Evolutionary conservation across 2,329 filamentous ascomycete species (phyloP).

Genomic region (Corinectria fuckeliana): DNA sequence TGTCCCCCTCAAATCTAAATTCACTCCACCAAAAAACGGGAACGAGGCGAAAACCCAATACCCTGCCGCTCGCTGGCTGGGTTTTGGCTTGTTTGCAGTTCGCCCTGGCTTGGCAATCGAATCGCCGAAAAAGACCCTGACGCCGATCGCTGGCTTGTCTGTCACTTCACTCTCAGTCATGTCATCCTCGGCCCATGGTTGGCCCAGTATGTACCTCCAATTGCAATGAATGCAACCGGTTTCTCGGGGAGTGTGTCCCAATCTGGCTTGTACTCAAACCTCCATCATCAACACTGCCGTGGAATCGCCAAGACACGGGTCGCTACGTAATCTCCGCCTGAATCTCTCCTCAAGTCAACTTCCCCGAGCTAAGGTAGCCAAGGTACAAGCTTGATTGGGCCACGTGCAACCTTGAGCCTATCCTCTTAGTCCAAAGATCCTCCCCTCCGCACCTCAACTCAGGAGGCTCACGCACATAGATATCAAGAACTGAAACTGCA

Average conservation of each 20-base stretch:
- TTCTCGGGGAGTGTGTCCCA: slow-evolving; percentile 8
- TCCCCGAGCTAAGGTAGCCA: too few species aligned
- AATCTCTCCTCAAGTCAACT: not conserved
- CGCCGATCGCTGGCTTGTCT: slow-evolving; percentile 5
- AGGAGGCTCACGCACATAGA: not conserved
- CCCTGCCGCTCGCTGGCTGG: too few species aligned
- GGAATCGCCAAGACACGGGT: not conserved
- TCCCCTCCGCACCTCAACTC: not conserved
- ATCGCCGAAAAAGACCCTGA: not conserved
- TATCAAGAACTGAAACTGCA: not conserved
- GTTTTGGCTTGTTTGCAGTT: too few species aligned
- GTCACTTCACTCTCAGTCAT: slow-evolving; percentile 3
- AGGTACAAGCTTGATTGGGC: not conserved
- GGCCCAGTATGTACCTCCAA: not conserved
- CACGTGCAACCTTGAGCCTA: not conserved
- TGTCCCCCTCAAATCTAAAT: not conserved
- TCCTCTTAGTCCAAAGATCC: not conserved
- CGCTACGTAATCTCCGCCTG: not conserved
- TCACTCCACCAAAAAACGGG: slow-evolving; percentile 1
- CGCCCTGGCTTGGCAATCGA: slow-evolving; percentile 12
- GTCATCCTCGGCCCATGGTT: slow-evolving; percentile 27
- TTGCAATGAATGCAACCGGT: slow-evolving; percentile 3
- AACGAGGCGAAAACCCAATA: not conserved
- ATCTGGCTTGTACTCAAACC: not conserved
- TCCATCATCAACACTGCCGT: not conserved